Percentiles rank a stretch among this genome's conserved stretches.
Conservation (phyloP, 2,329 filamentous ascomycete species). For the Dactylonectria estremocensis region DNA sequence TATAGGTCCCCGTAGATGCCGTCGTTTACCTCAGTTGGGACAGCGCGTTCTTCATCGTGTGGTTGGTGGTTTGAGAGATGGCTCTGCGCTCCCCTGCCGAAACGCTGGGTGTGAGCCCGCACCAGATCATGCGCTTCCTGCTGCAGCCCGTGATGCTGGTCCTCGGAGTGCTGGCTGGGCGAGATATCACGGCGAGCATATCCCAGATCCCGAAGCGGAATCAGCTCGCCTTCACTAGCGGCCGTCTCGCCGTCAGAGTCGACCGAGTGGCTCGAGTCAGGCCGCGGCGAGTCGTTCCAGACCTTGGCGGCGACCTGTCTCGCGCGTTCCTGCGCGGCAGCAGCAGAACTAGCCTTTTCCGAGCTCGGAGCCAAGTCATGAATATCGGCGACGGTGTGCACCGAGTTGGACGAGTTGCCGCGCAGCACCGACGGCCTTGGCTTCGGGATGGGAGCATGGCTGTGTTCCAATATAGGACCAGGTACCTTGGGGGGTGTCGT, state of each 20-base stretch:
- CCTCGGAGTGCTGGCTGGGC: conserved; percentile 43
- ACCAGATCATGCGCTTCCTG: conserved; percentile 50
- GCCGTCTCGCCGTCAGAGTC: conserved; percentile 55
- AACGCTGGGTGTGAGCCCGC: conserved; percentile 57
- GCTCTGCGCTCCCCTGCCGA: conserved; percentile 25
- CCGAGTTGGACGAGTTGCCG: conserved; percentile 58
- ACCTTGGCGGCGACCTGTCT: conserved; percentile 60
- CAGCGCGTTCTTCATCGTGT: conserved; percentile 30
- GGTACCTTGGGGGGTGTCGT: conserved; percentile 26
- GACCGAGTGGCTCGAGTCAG: conserved; percentile 55
- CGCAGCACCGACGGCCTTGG: conserved; percentile 61
- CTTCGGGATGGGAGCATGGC: conserved; percentile 40
- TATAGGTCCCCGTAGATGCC: conserved; percentile 60
- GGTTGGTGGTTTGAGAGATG: conserved; percentile 32
- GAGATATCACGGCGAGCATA: conserved; percentile 13
- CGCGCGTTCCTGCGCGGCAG: conserved; percentile 61
- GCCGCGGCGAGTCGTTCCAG: conserved; percentile 52
- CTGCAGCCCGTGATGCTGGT: conserved; percentile 42
- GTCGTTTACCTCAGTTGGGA: conserved; percentile 55
- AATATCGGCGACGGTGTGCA: conserved; percentile 48
- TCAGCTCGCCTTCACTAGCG: conserved; percentile 49
- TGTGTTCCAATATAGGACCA: conserved; percentile 34
- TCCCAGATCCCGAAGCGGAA: conserved; percentile 53
- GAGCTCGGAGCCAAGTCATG: conserved; percentile 45
- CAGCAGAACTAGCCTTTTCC: conserved; percentile 52